Conservation (phyloP, 176 grass and related monocot genomes). For the Phoenix dactylifera region DNA sequence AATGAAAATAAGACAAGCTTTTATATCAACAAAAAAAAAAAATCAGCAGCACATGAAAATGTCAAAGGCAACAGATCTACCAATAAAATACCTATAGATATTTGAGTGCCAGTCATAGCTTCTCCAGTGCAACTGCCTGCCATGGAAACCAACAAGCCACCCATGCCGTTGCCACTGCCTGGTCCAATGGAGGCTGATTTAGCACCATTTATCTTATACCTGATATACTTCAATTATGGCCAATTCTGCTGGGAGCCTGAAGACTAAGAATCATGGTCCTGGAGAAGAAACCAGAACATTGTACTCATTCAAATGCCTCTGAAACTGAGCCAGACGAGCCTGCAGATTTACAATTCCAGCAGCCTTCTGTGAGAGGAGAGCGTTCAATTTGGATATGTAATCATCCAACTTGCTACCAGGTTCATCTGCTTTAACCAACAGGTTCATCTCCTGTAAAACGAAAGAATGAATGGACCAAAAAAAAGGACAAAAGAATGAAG, state of each 20-base stretch:
- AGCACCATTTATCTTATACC: background rate
- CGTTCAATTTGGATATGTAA: conserved; percentile 59
- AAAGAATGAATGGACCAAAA: background rate
- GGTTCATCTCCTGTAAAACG: conserved; percentile 64
- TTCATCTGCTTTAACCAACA: conserved; percentile 66
- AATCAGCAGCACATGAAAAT: too few relatives aligned
- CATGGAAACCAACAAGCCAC: too few relatives aligned
- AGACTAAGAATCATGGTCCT: conserved; percentile 27
- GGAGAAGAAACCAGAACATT: conserved; percentile 55
- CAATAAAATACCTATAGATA: too few relatives aligned
- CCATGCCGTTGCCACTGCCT: too few relatives aligned
- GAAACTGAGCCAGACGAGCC: conserved; percentile 62
- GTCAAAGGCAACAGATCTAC: too few relatives aligned
- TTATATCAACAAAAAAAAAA: too few relatives aligned
- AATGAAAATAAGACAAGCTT: too few relatives aligned
- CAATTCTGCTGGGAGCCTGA: too few relatives aligned
- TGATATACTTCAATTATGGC: conserved; percentile 7
- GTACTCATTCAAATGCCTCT: conserved; percentile 63
- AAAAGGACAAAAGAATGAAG: too few relatives aligned
- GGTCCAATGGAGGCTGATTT: too few relatives aligned
- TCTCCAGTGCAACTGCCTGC: too few relatives aligned
- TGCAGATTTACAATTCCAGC: conserved; percentile 72
- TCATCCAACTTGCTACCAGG: conserved; percentile 81
- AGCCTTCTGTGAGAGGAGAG: conserved; percentile 75
- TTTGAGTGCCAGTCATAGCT: too few relatives aligned